phyloP scores from a whole-genome alignment of 805 yeast species.

The Komagataella kurtzmanii region DNA sequence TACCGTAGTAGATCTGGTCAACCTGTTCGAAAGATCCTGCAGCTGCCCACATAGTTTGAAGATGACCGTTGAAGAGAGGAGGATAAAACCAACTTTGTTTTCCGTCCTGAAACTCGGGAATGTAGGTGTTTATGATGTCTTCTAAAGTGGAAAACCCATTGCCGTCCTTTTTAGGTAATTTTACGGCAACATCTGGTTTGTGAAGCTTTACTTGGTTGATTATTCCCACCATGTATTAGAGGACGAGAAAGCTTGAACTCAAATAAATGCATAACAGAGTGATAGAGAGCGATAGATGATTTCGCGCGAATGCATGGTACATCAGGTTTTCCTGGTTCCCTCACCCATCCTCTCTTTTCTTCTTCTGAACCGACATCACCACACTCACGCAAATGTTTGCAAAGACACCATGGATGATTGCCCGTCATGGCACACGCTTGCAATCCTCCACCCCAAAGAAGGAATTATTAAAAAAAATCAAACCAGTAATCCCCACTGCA shows the following conservation, averaged over 20 bases:
- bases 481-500: not conserved
- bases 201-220: not conserved
- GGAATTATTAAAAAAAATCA: not conserved
- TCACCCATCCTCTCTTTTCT: not conserved
- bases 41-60: conserved; percentile 67
- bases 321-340: not conserved
- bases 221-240: not conserved
- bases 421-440: not conserved
- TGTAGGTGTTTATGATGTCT: conserved; percentile 9
- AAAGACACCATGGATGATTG: not conserved
- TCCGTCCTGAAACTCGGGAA: conserved; percentile 33
- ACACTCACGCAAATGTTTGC: not conserved
- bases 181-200: conserved; percentile 5
- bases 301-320: not conserved
- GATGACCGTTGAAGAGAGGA: conserved; percentile 50
- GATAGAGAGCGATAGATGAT: not conserved
- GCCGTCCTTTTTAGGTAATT: conserved; percentile 5
- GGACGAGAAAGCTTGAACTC: not conserved
- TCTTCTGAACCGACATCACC: not conserved
- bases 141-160: conserved; percentile 4
- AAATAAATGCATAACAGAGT: not conserved
- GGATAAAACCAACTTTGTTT: conserved; percentile 49
- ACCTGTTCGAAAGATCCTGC: conserved; percentile 33
- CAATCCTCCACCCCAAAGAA: conserved; percentile 1
- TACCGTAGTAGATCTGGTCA: conserved; percentile 58